Evolutionary conservation across 2,329 filamentous ascomycete genomes (phyloP).

Genomic region (Ophiocordyceps australis): DNA sequence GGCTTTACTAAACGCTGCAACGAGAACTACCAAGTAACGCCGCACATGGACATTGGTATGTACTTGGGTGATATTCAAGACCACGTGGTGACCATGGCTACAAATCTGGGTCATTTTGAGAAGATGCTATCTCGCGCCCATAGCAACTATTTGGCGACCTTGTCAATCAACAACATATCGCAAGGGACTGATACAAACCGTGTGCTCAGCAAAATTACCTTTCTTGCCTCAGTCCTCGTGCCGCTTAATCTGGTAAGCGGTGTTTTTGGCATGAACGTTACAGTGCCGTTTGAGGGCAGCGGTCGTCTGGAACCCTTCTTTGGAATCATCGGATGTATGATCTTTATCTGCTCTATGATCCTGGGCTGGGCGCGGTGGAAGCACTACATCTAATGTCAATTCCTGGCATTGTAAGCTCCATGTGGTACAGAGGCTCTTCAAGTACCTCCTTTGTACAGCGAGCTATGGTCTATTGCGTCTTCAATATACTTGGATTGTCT

Average conservation of each 20-base stretch:
- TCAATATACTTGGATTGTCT: no score
- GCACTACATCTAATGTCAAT: conserved; percentile 26
- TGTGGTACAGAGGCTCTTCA: no score
- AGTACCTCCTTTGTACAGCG: no score
- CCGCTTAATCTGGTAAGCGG: conserved; percentile 85
- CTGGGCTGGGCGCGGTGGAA: conserved; percentile 25
- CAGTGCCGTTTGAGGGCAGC: conserved; percentile 41
- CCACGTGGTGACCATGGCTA: conserved; percentile 98
- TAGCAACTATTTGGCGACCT: conserved; percentile 88
- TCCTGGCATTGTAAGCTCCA: no score
- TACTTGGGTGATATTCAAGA: conserved; percentile 97
- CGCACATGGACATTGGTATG: conserved; percentile 87
- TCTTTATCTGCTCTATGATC: conserved; percentile 28
- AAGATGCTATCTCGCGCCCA: conserved; percentile 92
- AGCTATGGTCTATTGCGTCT: no score
- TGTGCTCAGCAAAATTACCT: conserved; percentile 84
- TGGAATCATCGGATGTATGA: conserved; percentile 31
- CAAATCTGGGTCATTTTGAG: conserved; percentile 86
- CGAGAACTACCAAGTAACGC: conserved; percentile 88
- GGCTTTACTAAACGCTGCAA: conserved; percentile 98
- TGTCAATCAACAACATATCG: conserved; percentile 79
- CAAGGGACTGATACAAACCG: conserved; percentile 80
- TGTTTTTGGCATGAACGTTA: conserved; percentile 77
- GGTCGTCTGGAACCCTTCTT: conserved; percentile 37
- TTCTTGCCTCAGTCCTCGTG: conserved; percentile 88